These are phyloP conservation scores for Suillus fuscotomentosus DNA, from an alignment of 768 basidiomycete species.

Conservation along the genomic window DNA sequence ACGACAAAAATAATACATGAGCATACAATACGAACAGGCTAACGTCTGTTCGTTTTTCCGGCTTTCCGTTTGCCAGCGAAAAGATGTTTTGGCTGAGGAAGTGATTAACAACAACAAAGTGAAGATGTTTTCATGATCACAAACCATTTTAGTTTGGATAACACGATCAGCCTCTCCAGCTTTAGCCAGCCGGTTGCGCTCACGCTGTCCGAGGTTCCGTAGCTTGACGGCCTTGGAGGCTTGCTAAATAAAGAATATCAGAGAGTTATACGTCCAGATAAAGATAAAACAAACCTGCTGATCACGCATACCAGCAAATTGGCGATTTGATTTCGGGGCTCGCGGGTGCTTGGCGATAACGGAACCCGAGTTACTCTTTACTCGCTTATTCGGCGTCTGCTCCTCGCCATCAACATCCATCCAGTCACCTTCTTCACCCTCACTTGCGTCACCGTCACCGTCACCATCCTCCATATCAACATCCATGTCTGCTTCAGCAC, in stretches of 20 bases:
- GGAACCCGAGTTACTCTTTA: slow-evolving; percentile 60
- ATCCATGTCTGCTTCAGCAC: slow-evolving; percentile 50
- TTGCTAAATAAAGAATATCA: slow-evolving; percentile 50
- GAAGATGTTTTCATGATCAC: slow-evolving; percentile 18
- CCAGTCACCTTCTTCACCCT: slow-evolving; percentile 44
- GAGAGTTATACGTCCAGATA: slow-evolving; percentile 6
- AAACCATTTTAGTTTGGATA: slow-evolving; percentile 81
- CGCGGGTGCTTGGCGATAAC: slow-evolving; percentile 49
- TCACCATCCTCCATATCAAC: slow-evolving; percentile 52
- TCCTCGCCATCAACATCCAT: slow-evolving; percentile 56
- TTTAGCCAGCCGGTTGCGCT: slow-evolving; percentile 83
- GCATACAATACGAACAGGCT: background rate
- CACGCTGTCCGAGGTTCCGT: slow-evolving; percentile 83
- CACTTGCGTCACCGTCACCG: slow-evolving; percentile 33
- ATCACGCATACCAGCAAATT: slow-evolving; percentile 77
- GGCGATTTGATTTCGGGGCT: slow-evolving; percentile 69
- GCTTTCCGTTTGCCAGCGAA: slow-evolving; percentile 79
- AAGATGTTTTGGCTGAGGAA: slow-evolving; percentile 73
- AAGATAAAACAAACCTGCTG: slow-evolving; percentile 49
- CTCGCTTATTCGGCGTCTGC: slow-evolving; percentile 53
- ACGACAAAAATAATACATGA: background rate
- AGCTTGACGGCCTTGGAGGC: slow-evolving; percentile 75
- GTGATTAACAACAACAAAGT: slow-evolving; percentile 1
- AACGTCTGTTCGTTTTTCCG: slow-evolving; percentile 73
- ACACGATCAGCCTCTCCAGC: slow-evolving; percentile 88